phyloP scores from a whole-genome alignment of 768 basidiomycete species.

The Hortiboletus campestris region DNA sequence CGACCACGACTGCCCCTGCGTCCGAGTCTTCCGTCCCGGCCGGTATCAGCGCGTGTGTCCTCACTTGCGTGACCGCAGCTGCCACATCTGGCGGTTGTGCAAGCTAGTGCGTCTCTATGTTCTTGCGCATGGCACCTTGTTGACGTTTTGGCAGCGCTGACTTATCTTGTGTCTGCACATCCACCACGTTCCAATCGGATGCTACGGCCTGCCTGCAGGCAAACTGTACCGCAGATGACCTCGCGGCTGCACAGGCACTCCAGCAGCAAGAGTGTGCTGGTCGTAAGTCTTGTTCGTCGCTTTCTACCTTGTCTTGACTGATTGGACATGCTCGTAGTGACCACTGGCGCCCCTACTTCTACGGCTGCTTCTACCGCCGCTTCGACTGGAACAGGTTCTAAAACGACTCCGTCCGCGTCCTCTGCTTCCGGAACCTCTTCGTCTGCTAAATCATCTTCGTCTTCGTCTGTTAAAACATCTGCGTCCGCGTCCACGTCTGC shows the following conservation, averaged over 20 bases:
- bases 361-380: not conserved
- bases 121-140: not conserved
- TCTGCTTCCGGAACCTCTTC: not conserved
- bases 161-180: slow-evolving; percentile 40
- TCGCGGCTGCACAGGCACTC: slow-evolving; percentile 29
- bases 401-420: not conserved
- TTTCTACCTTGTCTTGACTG: not conserved
- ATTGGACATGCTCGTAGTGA: not conserved
- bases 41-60: slow-evolving; percentile 8
- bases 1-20: not conserved
- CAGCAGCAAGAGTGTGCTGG: slow-evolving; percentile 34
- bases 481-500: not conserved
- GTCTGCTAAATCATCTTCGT: not conserved
- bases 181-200: slow-evolving; percentile 34
- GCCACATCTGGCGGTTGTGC: not conserved
- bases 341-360: not conserved
- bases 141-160: slow-evolving; percentile 33
- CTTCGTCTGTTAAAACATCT: not conserved
- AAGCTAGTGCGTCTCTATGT: slow-evolving; percentile 12
- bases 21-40: slow-evolving; percentile 4
- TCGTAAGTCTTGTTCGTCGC: slow-evolving; percentile 1
- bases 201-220: slow-evolving; percentile 33
- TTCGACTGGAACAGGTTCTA: not conserved
- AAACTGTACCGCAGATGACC: slow-evolving; percentile 35
- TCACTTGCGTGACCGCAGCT: slow-evolving; percentile 2